Base-by-base conservation (phyloP, 495 filamentous ascomycete genomes). In the Talaromyces wortmannii region DNA sequence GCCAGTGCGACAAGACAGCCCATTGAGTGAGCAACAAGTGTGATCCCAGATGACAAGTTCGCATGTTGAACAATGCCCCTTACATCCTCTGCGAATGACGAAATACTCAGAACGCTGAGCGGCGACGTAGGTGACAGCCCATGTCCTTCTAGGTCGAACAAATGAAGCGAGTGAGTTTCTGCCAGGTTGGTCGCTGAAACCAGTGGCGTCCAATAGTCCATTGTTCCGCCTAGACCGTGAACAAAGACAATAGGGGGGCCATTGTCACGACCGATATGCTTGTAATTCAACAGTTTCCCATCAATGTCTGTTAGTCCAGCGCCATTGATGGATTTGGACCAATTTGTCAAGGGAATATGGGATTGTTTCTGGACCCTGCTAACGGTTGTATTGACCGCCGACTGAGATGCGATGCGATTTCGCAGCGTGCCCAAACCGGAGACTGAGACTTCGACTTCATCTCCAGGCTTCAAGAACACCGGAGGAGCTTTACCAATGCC, bases 131-230 rank as follows among this genome's bases (percentile, higher is more conserved):
- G 76, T 29, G 72, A 75, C 11, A 73, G 58, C 5, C 76, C 77
- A 51, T 78, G 77, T 12, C 77, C 77, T 58, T 80, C 77, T 5
- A 80, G 66, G 58, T 80, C 77, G 45, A 68, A 69, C 0, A 74
- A 56, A 46, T 75, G 71, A 6, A 74, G 53, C 6, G 57, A 60
- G 45, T 69, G 60, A 0, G 55, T 50, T 23, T 23, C 15, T 55
- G 46, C 3, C 55, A 55, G 1, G 69, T 61, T 10, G 45, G 31
- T 23, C 23, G 23, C 23, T 5, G 58, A 17, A 29, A 72, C 63
- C 6, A 78, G 47, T 0, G 77, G 76, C 17, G 59, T 65, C 47
- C 63, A 78, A 50, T 64, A 69, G 5, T 66, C 59, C 6, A 59
- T 65, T 7, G 67, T 71, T n/a, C 66, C 68, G 7, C 74, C 74